Base-by-base conservation (phyloP, 2,329 filamentous ascomycete genomes). In the Penicillium digitatum region DNA sequence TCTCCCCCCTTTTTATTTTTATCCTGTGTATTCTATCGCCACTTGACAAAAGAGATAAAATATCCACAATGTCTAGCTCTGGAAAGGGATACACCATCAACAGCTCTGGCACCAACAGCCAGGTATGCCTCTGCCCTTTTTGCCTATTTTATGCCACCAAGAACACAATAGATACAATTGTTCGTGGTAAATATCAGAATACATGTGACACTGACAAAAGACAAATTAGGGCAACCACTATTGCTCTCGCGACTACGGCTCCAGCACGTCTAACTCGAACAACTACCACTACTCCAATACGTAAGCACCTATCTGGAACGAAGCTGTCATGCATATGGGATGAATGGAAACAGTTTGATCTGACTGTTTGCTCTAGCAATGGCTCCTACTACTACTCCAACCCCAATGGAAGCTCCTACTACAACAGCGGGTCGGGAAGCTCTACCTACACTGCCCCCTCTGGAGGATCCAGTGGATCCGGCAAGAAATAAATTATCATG, bases 311-410 rank as follows among this genome's bases (percentile, higher is more conserved):
- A 43, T 14, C 11, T 32, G 34, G 20, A 8, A 32, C 34, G 26
- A 39, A 18, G 37, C 34, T n/a, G 20, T 5, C 5, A 39, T 29
- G 20, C 20, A 34, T 29, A 9, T 12, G 3, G 0, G 37, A 16
- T 24, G 6, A n/a, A 32, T 22, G 11, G 7, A 27, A 24, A 34
- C 20, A 22, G 27, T 20, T 16, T n/a, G 8, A 27, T 7, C 16
- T 35, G 12, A 22, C 39, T 24, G 8, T 26, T 24, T 24, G 12
- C 44, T n/a, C 27, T 39, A 82, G 80, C 22, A 66, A 88, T 62
- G 85, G 86, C 35, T 87, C 84, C 1, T 89, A 89, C 78, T 88
- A 89, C 76, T 89, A 89, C 74, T 82, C 80, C 68, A 89, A 89
- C 74, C 73, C 84, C 43, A 81, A 87, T 59, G 84, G 85, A 14